Percentiles rank a stretch among this genome's conserved stretches.
Evolutionary conservation across 2,329 filamentous ascomycete species (phyloP).

Genomic region (Diplodia seriata): DNA sequence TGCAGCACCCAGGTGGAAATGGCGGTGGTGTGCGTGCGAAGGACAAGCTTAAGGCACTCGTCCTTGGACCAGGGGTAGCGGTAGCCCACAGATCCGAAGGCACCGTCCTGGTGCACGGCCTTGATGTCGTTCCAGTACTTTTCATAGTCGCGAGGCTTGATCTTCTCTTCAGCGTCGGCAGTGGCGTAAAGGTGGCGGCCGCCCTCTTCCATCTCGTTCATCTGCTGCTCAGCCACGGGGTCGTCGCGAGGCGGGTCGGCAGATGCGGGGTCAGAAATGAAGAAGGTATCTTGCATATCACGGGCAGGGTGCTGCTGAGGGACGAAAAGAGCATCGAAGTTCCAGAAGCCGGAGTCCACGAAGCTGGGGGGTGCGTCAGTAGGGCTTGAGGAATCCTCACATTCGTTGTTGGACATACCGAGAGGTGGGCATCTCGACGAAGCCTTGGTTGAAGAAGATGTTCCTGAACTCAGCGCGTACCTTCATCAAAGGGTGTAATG

Average conservation of each 20-base stretch:
- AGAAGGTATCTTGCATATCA: slow-evolving; percentile 98
- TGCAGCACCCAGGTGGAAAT: slow-evolving; percentile 90
- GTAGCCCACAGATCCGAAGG: slow-evolving; percentile 95
- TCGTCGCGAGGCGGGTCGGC: slow-evolving; percentile 72
- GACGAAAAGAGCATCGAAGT: slow-evolving; percentile 96
- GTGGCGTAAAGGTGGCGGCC: slow-evolving; percentile 60
- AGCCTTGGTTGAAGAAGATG: slow-evolving; percentile 99
- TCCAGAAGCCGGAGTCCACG: slow-evolving; percentile 98
- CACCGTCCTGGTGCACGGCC: slow-evolving; percentile 86
- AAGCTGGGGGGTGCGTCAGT: slow-evolving; percentile 56
- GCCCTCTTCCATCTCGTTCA: slow-evolving; percentile 58
- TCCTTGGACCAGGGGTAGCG: slow-evolving; percentile 91
- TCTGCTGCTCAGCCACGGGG: slow-evolving; percentile 54
- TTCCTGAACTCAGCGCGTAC: slow-evolving; percentile 94
- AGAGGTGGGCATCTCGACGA: slow-evolving; percentile 96
- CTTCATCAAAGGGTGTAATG: slow-evolving; percentile 75
- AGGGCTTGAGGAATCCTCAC: neutral
- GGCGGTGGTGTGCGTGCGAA: slow-evolving; percentile 95
- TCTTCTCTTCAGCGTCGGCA: slow-evolving; percentile 61
- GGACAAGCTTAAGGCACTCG: slow-evolving; percentile 84
- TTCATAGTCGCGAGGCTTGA: slow-evolving; percentile 70
- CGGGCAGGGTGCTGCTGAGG: slow-evolving; percentile 97
- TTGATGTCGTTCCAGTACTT: slow-evolving; percentile 88
- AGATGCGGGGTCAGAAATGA: slow-evolving; percentile 84
- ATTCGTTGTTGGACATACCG: slow-evolving; percentile 53